Base-by-base conservation (phyloP, 1,139 yeast species). In the Lodderomyces pseudojiufengensis region DNA sequence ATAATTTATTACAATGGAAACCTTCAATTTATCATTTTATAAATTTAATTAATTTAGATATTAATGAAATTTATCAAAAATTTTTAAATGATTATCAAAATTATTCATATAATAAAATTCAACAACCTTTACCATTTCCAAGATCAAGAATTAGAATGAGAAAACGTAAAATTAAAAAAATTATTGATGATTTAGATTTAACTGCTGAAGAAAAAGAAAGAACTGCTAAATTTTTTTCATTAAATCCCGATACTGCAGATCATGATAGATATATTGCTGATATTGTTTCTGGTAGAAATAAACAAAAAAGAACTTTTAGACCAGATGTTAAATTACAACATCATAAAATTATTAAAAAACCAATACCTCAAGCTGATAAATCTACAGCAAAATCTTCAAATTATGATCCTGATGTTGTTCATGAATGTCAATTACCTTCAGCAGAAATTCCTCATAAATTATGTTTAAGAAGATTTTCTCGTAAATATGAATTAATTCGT, bases 401-500 rank as follows among this genome's bases (percentile, higher is more conserved):
- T 45, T 70, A 70, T 44, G 75, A 70, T 45, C 75, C 76, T 2
- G 76, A 70, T 43, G 75, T 70, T 3, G 62, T 68, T 1, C 76
- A 70, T 43, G 76, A 70, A 47, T 70, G 76, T 49, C 74, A 67
- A 44, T 53, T 70, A 23, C 67, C 75, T 2, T 65, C 73, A 1
- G 65, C 75, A 6, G 76, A 70, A 43, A 70, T 64, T 33, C 69
- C 72, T 3, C 58, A 81, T 32, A 69, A 73, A 46, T 72, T 78
- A 36, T 90, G 97, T 57, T 66, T 78, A 47, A 85, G 95, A 51
- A 76, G 84, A 44, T 92, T 92, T 56, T 87, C 97, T 12, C 75
- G 98, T 50, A 95, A 96, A 23, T 92, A 92, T 54, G 98, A 92
- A 63, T 71, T 92, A 52, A 84, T 90, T 22, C 77, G 98, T 51